Conservation (phyloP, 345 rosid genomes). For the Streptanthus diversifolius region DNA sequence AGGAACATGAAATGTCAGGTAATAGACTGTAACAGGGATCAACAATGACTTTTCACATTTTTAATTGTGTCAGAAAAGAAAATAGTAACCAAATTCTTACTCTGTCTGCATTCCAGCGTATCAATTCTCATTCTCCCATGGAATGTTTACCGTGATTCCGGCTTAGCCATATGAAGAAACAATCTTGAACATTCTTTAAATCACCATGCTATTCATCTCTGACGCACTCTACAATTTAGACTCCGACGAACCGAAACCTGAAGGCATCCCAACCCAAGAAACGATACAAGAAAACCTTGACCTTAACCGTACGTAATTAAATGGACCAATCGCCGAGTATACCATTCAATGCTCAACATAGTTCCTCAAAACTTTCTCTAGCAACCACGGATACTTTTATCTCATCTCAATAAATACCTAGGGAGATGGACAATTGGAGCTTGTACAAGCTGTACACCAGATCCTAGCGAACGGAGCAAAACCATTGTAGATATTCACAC, state of each 20-base stretch:
- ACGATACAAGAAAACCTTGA: not conserved
- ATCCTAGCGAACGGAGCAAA: not conserved
- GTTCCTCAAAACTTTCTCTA: not conserved
- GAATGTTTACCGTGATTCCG: not conserved
- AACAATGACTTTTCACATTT: not conserved
- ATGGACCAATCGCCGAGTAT: not conserved
- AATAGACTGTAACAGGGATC: not conserved
- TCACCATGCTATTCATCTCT: not conserved
- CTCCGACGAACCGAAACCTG: not conserved
- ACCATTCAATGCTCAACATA: not conserved
- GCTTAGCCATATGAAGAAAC: not conserved
- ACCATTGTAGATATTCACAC: not conserved
- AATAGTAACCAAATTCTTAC: not conserved
- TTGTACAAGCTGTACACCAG: not conserved
- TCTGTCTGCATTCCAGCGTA: not conserved
- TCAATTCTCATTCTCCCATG: not conserved
- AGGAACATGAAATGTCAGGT: not conserved
- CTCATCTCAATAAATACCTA: not conserved
- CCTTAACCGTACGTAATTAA: not conserved
- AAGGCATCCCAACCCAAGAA: not conserved
- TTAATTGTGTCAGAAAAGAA: not conserved
- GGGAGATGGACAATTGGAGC: not conserved
- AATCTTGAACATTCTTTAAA: not conserved
- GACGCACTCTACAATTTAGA: not conserved
- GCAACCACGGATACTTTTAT: not conserved